These are phyloP conservation scores for Botrytis squamosa DNA, from an alignment of 2,329 filamentous ascomycete species.

Conservation along the genomic window DNA sequence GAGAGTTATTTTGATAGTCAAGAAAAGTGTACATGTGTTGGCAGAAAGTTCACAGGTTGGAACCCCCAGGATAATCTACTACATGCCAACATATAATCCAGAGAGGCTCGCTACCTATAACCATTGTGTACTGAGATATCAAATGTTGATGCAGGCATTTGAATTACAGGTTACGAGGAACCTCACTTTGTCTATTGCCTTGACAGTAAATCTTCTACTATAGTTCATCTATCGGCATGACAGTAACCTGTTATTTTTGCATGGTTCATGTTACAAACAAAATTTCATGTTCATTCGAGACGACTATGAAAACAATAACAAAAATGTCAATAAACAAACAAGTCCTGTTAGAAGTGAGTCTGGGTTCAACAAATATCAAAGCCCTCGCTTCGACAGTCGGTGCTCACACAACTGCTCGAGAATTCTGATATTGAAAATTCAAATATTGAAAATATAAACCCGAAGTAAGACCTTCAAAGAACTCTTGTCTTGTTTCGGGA, in stretches of 20 bases:
- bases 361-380: neutral
- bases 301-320: neutral
- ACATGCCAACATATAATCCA: neutral
- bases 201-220: neutral
- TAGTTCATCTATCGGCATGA: neutral
- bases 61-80: neutral
- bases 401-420: neutral
- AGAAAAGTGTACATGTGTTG: neutral
- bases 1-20: neutral
- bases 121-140: neutral
- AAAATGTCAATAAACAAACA: neutral
- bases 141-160: neutral
- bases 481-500: neutral
- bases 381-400: slow-evolving; percentile 1
- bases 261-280: neutral
- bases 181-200: neutral
- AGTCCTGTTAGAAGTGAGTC: neutral
- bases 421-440: neutral
- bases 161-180: neutral
- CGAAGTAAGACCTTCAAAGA: neutral
- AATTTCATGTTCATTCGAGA: neutral
- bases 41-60: neutral
- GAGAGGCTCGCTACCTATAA: fast-evolving
- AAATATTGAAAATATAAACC: neutral
- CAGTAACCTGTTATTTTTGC: neutral